Base-by-base conservation (phyloP, 306 rosid species). In the Gynostemma pentaphyllum region DNA sequence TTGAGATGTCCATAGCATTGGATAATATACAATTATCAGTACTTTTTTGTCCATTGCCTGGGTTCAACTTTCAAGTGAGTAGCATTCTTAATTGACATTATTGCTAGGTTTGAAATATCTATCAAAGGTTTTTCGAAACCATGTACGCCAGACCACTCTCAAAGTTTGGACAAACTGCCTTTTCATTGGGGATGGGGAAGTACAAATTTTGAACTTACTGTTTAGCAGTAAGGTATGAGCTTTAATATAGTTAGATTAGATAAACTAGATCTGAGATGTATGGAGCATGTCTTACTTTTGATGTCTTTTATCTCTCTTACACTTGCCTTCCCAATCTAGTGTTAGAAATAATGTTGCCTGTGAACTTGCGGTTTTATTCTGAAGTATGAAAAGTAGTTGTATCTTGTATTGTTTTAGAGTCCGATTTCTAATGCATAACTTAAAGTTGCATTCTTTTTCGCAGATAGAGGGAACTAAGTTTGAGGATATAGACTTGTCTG, bases 381-480 rank as follows among this genome's bases (percentile, higher is more conserved):
- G 19, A 45, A 48, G 42, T 56, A 30, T 23, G 9, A 4, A 14
- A 4, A 14, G 22, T 36, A 30, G 22, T 15, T 57, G 44, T 16
- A 10, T 18, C 26, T 15, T 57, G 44, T 16, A 10, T 18, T 44
- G 15, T 27, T 14, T 62, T 5, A 2, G 3, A 48, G 4, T 22
- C 56, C 22, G 5, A 3, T 42, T 39, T 59, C n/a, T 39, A 21
- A 61, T 22, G 48, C 30, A n/a, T n/a, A n/a, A n/a, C n/a, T n/a
- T n/a, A n/a, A n/a, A 44, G 30, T 7, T 21, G 22, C 13, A 19
- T 78, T 73, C 29, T 28, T 42, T 65, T 72, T 45, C 62, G 72
- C 71, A 91, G 96, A 47, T 80, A 56, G 76, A 67, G 51, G 96
- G 96, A 52, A 88, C 95, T 48, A 82, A 72, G 54, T 92, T 88